These are phyloP conservation scores for Cutaneotrichosporon cavernicola DNA, from an alignment of 1,284 basidiomycete genomes.

Conservation along the genomic window DNA sequence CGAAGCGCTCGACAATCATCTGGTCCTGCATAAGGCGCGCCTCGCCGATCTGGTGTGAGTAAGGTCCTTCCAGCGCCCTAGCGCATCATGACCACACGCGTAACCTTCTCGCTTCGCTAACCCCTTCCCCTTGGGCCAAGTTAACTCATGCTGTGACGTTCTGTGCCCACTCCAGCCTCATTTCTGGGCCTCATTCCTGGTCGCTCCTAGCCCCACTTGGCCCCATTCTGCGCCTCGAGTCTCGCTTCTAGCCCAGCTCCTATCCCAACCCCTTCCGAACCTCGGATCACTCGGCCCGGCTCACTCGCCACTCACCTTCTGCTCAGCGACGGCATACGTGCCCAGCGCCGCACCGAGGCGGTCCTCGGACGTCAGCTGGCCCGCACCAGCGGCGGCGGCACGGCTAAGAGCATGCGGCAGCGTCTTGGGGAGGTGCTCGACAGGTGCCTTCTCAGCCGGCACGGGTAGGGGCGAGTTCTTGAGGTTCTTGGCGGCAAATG, in stretches of 20 bases:
- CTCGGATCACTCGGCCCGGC: too few species aligned
- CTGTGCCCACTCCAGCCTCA: too few species aligned
- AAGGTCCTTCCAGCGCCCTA: too few species aligned
- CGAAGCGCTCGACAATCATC: slow-evolving; percentile 69
- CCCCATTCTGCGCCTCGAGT: too few species aligned
- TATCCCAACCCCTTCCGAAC: too few species aligned
- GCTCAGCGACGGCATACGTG: slow-evolving; percentile 78
- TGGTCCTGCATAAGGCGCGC: slow-evolving; percentile 82
- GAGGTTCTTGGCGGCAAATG: slow-evolving; percentile 84
- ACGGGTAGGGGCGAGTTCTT: slow-evolving; percentile 82
- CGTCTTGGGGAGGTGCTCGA: slow-evolving; percentile 70
- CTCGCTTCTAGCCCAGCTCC: too few species aligned
- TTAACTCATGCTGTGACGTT: not conserved
- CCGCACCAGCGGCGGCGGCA: slow-evolving; percentile 70
- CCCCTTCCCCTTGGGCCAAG: not conserved
- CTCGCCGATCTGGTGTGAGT: slow-evolving; percentile 61
- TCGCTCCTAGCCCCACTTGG: too few species aligned
- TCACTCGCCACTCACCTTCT: slow-evolving; percentile 58
- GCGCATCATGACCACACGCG: too few species aligned
- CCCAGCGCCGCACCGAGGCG: slow-evolving; percentile 73
- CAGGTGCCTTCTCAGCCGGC: slow-evolving; percentile 48
- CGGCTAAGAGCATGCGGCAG: slow-evolving; percentile 89
- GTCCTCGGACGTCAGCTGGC: slow-evolving; percentile 62
- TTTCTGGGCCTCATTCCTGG: too few species aligned
- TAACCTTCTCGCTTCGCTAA: too few species aligned